Conservation (phyloP, 169 alveolate species). For the Plasmodium billcollinsi region DNA sequence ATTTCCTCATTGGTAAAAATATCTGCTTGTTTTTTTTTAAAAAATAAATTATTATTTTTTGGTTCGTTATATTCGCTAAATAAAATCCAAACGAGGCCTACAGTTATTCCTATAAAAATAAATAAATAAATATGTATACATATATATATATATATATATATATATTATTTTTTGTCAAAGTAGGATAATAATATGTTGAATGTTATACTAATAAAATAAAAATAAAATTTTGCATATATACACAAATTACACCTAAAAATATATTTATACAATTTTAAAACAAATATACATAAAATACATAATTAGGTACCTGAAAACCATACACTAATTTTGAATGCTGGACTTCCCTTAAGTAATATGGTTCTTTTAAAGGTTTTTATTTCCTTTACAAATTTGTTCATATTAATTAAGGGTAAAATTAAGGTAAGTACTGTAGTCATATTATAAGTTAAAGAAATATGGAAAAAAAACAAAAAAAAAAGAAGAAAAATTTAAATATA, state of each 20-base stretch:
- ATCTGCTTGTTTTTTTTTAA: conserved; percentile 75
- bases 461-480: neutral
- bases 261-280: neutral
- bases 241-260: neutral
- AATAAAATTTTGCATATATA: neutral
- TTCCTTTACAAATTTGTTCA: conserved; percentile 43
- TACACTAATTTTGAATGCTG: conserved; percentile 72
- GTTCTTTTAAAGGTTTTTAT: conserved; percentile 72
- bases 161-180: neutral
- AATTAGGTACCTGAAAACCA: conserved; percentile 61
- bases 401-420: too few relatives aligned
- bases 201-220: neutral
- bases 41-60: conserved; percentile 56
- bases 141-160: neutral
- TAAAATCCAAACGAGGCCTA: conserved; percentile 72
- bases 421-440: conserved; percentile 1
- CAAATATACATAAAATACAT: neutral
- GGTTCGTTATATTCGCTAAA: conserved; percentile 75
- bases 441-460: conserved; percentile 22
- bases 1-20: conserved; percentile 70
- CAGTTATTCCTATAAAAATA: conserved; percentile 39
- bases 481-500: too few relatives aligned
- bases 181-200: neutral
- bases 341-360: conserved; percentile 69
- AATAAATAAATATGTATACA: neutral